These are phyloP conservation scores for Phytopythium montanum DNA, from an alignment of 352 stramenopile species.

Conservation along the genomic window DNA sequence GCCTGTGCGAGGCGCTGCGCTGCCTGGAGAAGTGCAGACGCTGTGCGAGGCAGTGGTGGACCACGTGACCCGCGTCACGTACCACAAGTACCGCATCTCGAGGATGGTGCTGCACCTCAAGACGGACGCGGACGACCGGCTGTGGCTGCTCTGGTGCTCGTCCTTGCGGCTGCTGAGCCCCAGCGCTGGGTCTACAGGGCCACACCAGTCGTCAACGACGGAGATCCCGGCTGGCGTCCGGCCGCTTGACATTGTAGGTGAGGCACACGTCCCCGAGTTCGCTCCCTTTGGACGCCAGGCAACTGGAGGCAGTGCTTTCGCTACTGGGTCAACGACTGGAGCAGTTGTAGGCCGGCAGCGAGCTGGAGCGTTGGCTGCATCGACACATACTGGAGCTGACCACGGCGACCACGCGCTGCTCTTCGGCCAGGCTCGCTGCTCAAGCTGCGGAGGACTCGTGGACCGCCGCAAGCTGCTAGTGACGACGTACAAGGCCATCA, in stretches of 20 bases:
- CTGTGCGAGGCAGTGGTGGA: conserved; percentile 92
- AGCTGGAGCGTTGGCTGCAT: conserved; percentile 1
- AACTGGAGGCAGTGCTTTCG: neutral
- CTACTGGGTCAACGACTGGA: neutral
- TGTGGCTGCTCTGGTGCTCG: conserved; percentile 95
- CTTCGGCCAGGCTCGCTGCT: conserved; percentile 54
- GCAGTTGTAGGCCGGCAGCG: neutral
- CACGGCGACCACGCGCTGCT: conserved; percentile 3
- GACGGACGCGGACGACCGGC: conserved; percentile 88
- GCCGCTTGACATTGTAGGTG: conserved; percentile 61
- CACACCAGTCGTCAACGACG: conserved; percentile 2
- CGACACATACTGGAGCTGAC: neutral
- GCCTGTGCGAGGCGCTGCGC: conserved; percentile 88
- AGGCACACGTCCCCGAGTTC: conserved; percentile 64
- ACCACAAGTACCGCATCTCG: conserved; percentile 90
- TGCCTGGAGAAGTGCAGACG: conserved; percentile 88
- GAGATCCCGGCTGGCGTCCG: conserved; percentile 18
- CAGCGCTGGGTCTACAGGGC: neutral
- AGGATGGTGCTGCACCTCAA: conserved; percentile 96
- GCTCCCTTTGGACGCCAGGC: conserved; percentile 17
- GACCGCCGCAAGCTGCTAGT: conserved; percentile 70
- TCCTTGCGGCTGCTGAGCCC: conserved; percentile 80
- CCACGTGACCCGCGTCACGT: conserved; percentile 91
- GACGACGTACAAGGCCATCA: conserved; percentile 93
- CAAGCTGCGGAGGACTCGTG: conserved; percentile 78